Conservation (phyloP, 192 early-diverging fungal species). For the Kappamyces sp. region DNA sequence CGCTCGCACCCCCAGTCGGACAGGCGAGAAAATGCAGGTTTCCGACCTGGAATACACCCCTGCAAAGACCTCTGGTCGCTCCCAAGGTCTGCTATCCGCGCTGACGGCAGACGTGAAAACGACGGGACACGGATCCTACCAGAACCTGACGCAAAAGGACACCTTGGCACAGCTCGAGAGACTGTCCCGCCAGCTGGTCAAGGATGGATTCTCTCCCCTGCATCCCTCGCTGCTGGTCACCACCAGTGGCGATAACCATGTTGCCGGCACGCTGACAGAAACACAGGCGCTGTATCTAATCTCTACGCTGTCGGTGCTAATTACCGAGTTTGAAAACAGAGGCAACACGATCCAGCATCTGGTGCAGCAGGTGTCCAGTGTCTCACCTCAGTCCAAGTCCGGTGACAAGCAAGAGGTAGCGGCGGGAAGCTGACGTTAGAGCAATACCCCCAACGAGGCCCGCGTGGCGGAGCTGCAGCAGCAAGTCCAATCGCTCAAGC, state of each 20-base stretch:
- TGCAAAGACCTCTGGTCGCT: too few relatives aligned
- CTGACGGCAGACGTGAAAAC: neutral
- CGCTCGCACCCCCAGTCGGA: too few relatives aligned
- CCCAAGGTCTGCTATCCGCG: neutral
- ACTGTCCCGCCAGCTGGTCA: conserved; percentile 3
- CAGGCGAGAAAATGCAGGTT: too few relatives aligned
- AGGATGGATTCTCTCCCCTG: conserved; percentile 3
- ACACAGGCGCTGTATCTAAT: conserved; percentile 14
- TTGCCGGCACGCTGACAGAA: conserved; percentile 11
- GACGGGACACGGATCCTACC: neutral
- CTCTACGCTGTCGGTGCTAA: conserved; percentile 5
- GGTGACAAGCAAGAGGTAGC: too few relatives aligned
- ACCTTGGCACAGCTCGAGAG: conserved; percentile 7
- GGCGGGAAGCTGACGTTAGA: too few relatives aligned
- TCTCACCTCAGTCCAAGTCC: too few relatives aligned
- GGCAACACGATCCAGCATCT: conserved; percentile 11
- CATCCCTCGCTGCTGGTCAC: conserved; percentile 3
- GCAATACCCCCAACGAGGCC: too few relatives aligned
- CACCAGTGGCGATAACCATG: conserved; percentile 1
- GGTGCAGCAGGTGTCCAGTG: neutral
- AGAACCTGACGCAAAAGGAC: neutral
- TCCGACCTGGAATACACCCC: too few relatives aligned
- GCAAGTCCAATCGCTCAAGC: too few relatives aligned
- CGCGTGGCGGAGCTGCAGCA: too few relatives aligned
- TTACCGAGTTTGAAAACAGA: conserved; percentile 4